phyloP scores from a whole-genome alignment of 192 early-diverging fungal species.

The Coemansia sp. region DNA sequence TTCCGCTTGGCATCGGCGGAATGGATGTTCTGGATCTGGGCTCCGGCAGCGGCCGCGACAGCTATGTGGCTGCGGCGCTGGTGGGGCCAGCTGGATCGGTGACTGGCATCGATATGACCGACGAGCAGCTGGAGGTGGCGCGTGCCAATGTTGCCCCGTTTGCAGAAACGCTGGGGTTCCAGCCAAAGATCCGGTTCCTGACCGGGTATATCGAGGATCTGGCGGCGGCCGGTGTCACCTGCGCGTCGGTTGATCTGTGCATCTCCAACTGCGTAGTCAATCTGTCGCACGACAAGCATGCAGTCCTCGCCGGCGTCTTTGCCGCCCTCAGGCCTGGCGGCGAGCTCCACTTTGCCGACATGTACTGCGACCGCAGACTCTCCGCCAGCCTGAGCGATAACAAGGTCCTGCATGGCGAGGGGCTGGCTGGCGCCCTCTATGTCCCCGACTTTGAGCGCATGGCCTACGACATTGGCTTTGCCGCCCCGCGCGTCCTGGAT shows the following conservation, averaged over 20 bases:
- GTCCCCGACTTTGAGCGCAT: conserved; percentile 34
- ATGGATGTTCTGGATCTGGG: conserved; percentile 51
- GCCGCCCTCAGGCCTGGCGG: conserved; percentile 38
- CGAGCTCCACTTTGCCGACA: conserved; percentile 51
- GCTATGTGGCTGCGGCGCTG: conserved; percentile 51
- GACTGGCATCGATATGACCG: conserved; percentile 55
- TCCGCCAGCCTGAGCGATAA: conserved; percentile 40
- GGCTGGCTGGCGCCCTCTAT: conserved; percentile 44
- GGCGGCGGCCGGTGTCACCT: conserved; percentile 19
- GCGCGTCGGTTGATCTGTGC: conserved; percentile 45
- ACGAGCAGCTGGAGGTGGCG: conserved; percentile 50
- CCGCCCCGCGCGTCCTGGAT: conserved; percentile 30
- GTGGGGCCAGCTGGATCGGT: conserved; percentile 49
- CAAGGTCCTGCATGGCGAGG: conserved; percentile 49
- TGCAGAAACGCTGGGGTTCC: conserved; percentile 36
- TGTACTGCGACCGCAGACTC: conserved; percentile 47
- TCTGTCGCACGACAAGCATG: conserved; percentile 54
- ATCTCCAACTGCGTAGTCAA: conserved; percentile 55
- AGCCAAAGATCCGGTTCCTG: conserved; percentile 43
- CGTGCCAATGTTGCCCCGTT: conserved; percentile 23
- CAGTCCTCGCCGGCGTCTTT: conserved; percentile 46
- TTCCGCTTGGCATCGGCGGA: conserved; percentile 50
- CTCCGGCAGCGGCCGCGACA: conserved; percentile 52
- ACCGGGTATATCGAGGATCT: conserved; percentile 53
- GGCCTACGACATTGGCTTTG: conserved; percentile 37